Base-by-base conservation (phyloP, 2,329 filamentous ascomycete species). In the Neospermospora avenae region DNA sequence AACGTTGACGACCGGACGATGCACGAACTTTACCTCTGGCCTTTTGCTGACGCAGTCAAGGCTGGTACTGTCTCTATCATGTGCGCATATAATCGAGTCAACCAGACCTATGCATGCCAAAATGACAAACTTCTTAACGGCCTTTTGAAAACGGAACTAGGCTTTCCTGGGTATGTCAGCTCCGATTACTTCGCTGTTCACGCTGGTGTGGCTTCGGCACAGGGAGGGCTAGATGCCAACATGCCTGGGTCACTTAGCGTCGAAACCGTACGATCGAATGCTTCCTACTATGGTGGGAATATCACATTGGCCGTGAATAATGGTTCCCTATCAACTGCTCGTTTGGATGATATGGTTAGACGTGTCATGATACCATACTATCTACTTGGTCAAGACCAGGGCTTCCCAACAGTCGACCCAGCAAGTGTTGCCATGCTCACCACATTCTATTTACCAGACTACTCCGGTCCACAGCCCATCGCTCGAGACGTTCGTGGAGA, bases 141-240 rank as follows among this genome's bases (percentile, higher is more conserved):
- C 0, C 78, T 96, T 6, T 77, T 96, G 41, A 96, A 96, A 69
- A 89, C 91, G 57, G 90, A 96, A 72, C 79, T 96, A 1, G 90
- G 90, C 2, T 95, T 96, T 70, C 88, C 95, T 70, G 91, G 91
- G 0, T 93, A 90, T 58, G 83, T 93, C 16, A 89, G 93, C 78
- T 88, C 84, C 1, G 92, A 96, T 72, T 96, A 91, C 91, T 79
- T 91, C 4, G 90, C 89, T 0, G 91, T 96, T 71, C 84, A 41
- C 6, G 16, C 37, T 22, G 67, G 86, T 67, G 25, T 68, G 8
- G 83, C 35, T 1, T 4, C 11, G 11, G 13, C 13, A 7, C 8
- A 14, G 16, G 35, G 11, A 13, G 35, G 35, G 4, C 11, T 39
- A 4, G 35, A 39, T 14, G 16, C 16, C 8, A 13, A 7, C 16